phyloP scores from a whole-genome alignment of 805 yeast genomes.

The Candida manassasensis region DNA sequence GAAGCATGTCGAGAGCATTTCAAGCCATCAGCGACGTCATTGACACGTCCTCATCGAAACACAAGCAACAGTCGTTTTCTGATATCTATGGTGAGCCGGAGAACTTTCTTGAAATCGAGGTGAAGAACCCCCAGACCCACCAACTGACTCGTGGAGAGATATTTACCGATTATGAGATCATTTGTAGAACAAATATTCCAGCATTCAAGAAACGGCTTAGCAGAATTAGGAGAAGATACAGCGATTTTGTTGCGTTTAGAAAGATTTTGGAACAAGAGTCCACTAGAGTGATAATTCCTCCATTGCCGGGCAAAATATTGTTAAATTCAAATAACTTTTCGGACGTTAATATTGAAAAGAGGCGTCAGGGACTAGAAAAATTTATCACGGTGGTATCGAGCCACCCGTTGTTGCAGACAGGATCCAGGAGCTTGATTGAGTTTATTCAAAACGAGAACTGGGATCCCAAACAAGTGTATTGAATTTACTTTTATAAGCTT shows the following conservation, averaged over 20 bases:
- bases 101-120: slow-evolving; percentile 88
- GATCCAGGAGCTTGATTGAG: slow-evolving; percentile 67
- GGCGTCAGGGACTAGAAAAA: slow-evolving; percentile 78
- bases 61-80: slow-evolving; percentile 57
- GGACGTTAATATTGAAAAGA: slow-evolving; percentile 75
- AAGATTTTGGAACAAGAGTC: slow-evolving; percentile 71
- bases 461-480: slow-evolving; percentile 34
- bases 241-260: slow-evolving; percentile 82
- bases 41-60: slow-evolving; percentile 30
- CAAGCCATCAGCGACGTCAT: slow-evolving; percentile 42
- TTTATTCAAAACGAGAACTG: slow-evolving; percentile 86
- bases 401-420: slow-evolving; percentile 90
- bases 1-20: slow-evolving; percentile 35
- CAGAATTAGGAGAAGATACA: slow-evolving; percentile 77
- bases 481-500: too few relatives aligned
- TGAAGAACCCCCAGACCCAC: slow-evolving; percentile 75
- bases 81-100: slow-evolving; percentile 94
- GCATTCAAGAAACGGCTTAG: slow-evolving; percentile 64
- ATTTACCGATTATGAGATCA: slow-evolving; percentile 89
- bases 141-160: slow-evolving; percentile 50
- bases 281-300: slow-evolving; percentile 77
- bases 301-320: slow-evolving; percentile 84
- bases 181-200: slow-evolving; percentile 88
- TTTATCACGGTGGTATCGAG: slow-evolving; percentile 79
- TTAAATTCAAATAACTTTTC: slow-evolving; percentile 65